These are phyloP conservation scores for Calonectria multiphialidica DNA, from an alignment of 2,329 filamentous ascomycete genomes.

Conservation along the genomic window DNA sequence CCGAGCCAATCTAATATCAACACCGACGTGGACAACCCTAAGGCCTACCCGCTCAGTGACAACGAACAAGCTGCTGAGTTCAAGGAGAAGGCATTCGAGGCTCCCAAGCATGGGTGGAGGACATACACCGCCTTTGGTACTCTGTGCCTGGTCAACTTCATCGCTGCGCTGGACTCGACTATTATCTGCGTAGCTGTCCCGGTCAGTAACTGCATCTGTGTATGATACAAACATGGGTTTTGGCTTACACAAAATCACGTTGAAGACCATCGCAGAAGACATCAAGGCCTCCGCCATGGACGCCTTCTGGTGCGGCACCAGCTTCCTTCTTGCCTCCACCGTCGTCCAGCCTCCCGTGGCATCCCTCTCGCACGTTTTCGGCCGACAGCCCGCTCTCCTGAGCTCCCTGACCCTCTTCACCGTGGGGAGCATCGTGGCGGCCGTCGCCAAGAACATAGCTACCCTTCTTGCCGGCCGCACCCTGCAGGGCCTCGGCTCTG, in stretches of 20 bases:
- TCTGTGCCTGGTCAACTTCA: slow-evolving; percentile 37
- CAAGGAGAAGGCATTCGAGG: neutral
- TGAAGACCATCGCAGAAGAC: slow-evolving; percentile 38
- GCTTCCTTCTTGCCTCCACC: slow-evolving; percentile 41
- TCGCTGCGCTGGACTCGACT: slow-evolving; percentile 41
- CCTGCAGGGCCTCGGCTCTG: slow-evolving; percentile 64
- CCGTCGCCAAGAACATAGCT: slow-evolving; percentile 34
- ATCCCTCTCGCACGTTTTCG: slow-evolving; percentile 40
- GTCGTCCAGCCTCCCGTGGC: slow-evolving; percentile 39
- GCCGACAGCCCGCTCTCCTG: slow-evolving; percentile 34
- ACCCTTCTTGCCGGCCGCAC: slow-evolving; percentile 61
- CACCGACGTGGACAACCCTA: neutral
- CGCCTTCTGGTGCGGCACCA: slow-evolving; percentile 41
- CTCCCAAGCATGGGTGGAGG: slow-evolving; percentile 19
- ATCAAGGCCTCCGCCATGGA: slow-evolving; percentile 37
- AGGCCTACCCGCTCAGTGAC: neutral
- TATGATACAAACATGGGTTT: neutral
- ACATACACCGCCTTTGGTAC: slow-evolving; percentile 41
- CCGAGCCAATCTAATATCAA: neutral
- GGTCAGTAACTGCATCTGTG: slow-evolving; percentile 11
- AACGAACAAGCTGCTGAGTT: slow-evolving; percentile 9
- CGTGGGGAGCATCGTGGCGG: slow-evolving; percentile 35
- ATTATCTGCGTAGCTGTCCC: slow-evolving; percentile 40
- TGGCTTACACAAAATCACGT: neutral
- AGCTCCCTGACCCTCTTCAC: slow-evolving; percentile 35